Conservation (phyloP, 768 basidiomycete genomes). For the Rhodosporidiobolus sp. region DNA sequence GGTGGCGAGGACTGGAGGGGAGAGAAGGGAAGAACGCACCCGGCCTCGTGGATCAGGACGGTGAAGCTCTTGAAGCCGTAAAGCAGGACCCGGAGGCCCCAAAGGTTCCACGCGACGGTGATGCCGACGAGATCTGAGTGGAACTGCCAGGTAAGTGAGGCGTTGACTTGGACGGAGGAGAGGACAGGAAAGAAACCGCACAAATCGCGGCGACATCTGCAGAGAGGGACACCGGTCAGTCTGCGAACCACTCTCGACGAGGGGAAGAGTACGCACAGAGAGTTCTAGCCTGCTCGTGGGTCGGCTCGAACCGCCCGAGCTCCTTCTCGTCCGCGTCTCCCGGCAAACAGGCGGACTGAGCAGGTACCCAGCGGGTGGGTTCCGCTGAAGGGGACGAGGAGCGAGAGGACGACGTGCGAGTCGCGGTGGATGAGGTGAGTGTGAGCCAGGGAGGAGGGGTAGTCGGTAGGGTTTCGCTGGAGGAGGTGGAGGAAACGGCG, state of each 20-base stretch:
- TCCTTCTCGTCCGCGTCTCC: background rate
- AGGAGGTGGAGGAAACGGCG: background rate
- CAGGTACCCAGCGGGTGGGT: background rate
- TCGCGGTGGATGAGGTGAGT: background rate
- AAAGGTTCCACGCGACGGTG: slow-evolving; percentile 19
- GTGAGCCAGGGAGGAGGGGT: slow-evolving; percentile 7
- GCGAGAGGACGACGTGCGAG: background rate
- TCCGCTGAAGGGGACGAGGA: background rate
- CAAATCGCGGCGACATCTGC: too few species aligned
- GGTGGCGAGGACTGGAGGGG: background rate
- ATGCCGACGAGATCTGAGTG: slow-evolving; percentile 9
- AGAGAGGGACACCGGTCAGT: too few species aligned
- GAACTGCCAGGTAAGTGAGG: background rate
- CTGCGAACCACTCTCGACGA: too few species aligned
- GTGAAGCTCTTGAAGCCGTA: slow-evolving; percentile 15
- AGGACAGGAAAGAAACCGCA: background rate
- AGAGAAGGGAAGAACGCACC: background rate
- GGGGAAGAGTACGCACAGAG: background rate
- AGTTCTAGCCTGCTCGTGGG: background rate
- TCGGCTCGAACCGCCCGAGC: background rate
- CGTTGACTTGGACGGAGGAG: background rate
- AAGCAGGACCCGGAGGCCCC: background rate
- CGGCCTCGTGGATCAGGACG: slow-evolving; percentile 11
- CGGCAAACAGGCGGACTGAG: background rate
- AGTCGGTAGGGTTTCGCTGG: background rate